Evolutionary conservation across 2,329 filamentous ascomycete species (phyloP), one percentile per base, ranked within the genome.

Genomic region (Rachicladosporium sp.): DNA sequence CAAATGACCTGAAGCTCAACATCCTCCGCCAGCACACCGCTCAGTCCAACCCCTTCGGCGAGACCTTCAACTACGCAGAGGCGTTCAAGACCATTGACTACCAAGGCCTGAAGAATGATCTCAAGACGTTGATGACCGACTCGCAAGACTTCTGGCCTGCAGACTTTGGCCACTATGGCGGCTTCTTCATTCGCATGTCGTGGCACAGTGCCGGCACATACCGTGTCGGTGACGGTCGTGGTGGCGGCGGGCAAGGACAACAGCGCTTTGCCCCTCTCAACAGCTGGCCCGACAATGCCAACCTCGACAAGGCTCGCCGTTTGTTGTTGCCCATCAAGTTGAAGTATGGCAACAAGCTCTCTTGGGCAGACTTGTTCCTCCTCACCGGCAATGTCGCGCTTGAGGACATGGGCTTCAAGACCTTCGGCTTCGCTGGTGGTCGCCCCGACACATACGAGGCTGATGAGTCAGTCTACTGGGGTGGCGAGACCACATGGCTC

Each of bases 121-220:
- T 88, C 5, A 52, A 66, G n/a, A 68, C 65, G 11, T 57, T 87
- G 53, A 80, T 86, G 78, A 87, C 82, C 37, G 76, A 84, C 57
- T 86, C 80, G 2, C 77, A 87, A 63, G 77, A 82, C 31, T 86
- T 74, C 75, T 88, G 82, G 82, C 82, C 82, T 1, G 82, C 82
- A 27, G 82, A 88, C 57, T 84, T 82, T 54, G 82, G 82, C 41
- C 80, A 86, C 69, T 88, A 87, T 51, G 82, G 82, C 48, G 81
- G 82, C 60, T 71, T 87, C 21, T 86, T 88, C 60, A 71, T 88
- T 56, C 80, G 82, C 42, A 78, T 87, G 78, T 78, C 80, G 44
- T 88, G 82, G 82, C 82, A 87, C 69, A 78, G 77, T 49, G 75
- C 82, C 19, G 82, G 82, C 44, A 88, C 82, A 37, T 86, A 87